These are phyloP conservation scores for Nicotiana benthamiana DNA, from an alignment of 257 asterid genomes.

Conservation along the genomic window DNA sequence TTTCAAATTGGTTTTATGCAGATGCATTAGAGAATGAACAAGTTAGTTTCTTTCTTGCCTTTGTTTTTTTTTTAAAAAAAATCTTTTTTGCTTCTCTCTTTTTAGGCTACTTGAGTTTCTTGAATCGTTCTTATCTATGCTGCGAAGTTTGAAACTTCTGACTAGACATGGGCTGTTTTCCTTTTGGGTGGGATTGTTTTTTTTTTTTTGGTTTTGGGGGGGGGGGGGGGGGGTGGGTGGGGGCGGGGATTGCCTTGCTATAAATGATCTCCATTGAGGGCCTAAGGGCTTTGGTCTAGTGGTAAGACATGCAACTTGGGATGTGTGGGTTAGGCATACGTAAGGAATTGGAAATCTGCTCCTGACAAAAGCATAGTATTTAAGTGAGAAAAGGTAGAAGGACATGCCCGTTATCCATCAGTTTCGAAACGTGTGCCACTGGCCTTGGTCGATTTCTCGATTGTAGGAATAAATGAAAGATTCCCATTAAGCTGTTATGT, in stretches of 20 bases:
- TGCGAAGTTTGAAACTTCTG: not conserved
- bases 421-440: not conserved
- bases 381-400: not conserved
- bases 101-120: not conserved
- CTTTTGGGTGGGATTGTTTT: not conserved
- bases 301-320: not conserved
- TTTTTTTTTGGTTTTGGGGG: not conserved
- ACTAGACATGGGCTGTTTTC: not conserved
- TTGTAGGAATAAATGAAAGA: not conserved
- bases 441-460: not conserved
- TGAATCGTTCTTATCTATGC: not conserved
- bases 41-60: no score
- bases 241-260: not conserved
- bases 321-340: not conserved
- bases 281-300: not conserved
- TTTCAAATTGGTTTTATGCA: not conserved
- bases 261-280: not conserved
- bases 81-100: not conserved
- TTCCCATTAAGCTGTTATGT: not conserved
- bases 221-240: no score
- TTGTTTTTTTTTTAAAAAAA: no score
- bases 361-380: not conserved
- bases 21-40: not conserved
- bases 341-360: not conserved
- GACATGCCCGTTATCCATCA: not conserved